phyloP scores from a whole-genome alignment of 2,329 filamentous ascomycete species.

The Didymella lethalis region DNA sequence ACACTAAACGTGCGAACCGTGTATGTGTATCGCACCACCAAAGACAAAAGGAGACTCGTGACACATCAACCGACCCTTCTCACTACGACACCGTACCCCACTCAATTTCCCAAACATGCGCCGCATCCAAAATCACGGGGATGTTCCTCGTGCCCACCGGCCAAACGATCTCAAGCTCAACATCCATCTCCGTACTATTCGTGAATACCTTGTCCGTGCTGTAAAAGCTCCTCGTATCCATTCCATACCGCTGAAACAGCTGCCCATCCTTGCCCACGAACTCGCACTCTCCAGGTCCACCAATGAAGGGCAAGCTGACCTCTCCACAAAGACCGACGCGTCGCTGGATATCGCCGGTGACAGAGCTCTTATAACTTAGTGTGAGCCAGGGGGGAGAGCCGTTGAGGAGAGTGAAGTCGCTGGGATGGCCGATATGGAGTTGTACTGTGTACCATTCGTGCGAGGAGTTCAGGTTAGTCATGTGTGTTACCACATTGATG shows the following conservation, averaged over 20 bases:
- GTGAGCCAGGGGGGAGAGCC: neutral
- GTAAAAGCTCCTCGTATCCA: slow-evolving; percentile 6
- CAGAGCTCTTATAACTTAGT: neutral
- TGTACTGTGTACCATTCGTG: slow-evolving; percentile 10
- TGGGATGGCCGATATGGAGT: slow-evolving; percentile 3
- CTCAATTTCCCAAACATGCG: slow-evolving; percentile 7
- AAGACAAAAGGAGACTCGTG: no score
- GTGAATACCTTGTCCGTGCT: neutral
- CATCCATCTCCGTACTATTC: slow-evolving; percentile 3
- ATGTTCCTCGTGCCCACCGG: neutral
- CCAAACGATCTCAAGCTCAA: slow-evolving; percentile 9
- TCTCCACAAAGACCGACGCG: neutral
- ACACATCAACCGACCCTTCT: no score
- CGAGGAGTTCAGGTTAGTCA: slow-evolving; percentile 3
- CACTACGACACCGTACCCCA: neutral
- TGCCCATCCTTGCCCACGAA: neutral
- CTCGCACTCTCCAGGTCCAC: neutral
- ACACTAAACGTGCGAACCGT: no score
- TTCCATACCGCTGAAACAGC: slow-evolving; percentile 4
- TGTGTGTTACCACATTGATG: neutral
- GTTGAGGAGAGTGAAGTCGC: neutral
- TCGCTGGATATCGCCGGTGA: slow-evolving; percentile 1
- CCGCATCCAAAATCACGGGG: slow-evolving; percentile 3
- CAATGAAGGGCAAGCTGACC: neutral
- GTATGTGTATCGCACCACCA: no score